A percentile compares a stretch with the other conserved stretches of the same genome.
Evolutionary conservation across 1,139 yeast species (phyloP).

Genomic region (Pichia cactophila): DNA sequence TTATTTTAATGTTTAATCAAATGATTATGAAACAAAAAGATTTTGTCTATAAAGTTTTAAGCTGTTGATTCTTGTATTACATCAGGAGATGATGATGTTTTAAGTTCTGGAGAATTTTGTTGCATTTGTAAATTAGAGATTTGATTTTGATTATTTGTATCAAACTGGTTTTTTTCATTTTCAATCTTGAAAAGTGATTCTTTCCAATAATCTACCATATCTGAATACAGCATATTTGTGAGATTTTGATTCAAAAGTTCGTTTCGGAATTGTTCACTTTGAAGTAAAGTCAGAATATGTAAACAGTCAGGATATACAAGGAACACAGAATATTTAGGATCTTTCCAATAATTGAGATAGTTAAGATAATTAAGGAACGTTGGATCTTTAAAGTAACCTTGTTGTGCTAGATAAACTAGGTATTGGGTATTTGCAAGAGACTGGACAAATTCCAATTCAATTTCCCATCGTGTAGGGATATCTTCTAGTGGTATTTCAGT

Average conservation of each 20-base stretch:
- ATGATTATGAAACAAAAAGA: neutral
- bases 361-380: constrained; percentile 56
- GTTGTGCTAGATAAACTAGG: constrained; percentile 67
- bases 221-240: constrained; percentile 57
- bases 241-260: constrained; percentile 51
- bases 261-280: constrained; percentile 59
- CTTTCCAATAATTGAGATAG: constrained; percentile 69
- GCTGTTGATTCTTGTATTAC: too few species aligned
- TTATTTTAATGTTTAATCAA: neutral
- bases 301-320: constrained; percentile 35
- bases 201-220: constrained; percentile 71
- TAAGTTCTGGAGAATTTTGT: too few species aligned
- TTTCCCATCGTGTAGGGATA: constrained; percentile 73
- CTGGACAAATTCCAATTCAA: constrained; percentile 76
- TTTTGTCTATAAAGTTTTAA: neutral
- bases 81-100: neutral
- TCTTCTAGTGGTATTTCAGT: constrained; percentile 7
- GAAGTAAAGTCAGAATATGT: constrained; percentile 18
- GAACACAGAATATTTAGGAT: constrained; percentile 57
- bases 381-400: constrained; percentile 54
- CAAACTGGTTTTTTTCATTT: neutral
- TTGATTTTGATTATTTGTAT: neutral
- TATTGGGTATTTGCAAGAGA: constrained; percentile 76
- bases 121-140: neutral
- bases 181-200: constrained; percentile 23